Evolutionary conservation across 495 filamentous ascomycete genomes (phyloP).

Genomic region (Penicillium angulare): DNA sequence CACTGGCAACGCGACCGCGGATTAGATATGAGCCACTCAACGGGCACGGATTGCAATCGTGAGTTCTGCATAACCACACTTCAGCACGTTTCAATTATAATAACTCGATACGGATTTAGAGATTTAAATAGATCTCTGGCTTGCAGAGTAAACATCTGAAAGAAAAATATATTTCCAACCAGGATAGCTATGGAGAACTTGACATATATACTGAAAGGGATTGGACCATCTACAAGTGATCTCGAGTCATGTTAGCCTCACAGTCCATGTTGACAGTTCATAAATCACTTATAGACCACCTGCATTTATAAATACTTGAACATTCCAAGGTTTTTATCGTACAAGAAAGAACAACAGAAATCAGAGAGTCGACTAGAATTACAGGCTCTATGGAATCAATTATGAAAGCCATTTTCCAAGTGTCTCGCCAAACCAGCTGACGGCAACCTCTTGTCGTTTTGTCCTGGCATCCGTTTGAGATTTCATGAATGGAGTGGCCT

Average conservation of each 20-base stretch:
- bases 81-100: not conserved
- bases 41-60: conserved; percentile 3
- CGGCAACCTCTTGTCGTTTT: conserved; percentile 58
- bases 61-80: not conserved
- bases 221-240: no score
- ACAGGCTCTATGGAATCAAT: not conserved
- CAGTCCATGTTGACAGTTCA: no score
- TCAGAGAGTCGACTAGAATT: conserved; percentile 4
- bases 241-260: no score
- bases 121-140: no score
- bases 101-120: not conserved
- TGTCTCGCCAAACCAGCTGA: conserved; percentile 52
- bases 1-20: conserved; percentile 31
- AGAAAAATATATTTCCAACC: no score
- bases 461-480: conserved; percentile 55
- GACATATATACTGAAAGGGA: no score
- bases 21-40: conserved; percentile 14
- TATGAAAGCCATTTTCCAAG: conserved; percentile 47
- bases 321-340: not conserved
- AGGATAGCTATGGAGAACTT: no score
- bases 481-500: conserved; percentile 54
- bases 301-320: not conserved
- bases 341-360: not conserved
- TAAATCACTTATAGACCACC: not conserved
- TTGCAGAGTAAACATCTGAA: no score